Base-by-base conservation (phyloP, 768 basidiomycete species). In the Pilatotrama ljubarskyi region DNA sequence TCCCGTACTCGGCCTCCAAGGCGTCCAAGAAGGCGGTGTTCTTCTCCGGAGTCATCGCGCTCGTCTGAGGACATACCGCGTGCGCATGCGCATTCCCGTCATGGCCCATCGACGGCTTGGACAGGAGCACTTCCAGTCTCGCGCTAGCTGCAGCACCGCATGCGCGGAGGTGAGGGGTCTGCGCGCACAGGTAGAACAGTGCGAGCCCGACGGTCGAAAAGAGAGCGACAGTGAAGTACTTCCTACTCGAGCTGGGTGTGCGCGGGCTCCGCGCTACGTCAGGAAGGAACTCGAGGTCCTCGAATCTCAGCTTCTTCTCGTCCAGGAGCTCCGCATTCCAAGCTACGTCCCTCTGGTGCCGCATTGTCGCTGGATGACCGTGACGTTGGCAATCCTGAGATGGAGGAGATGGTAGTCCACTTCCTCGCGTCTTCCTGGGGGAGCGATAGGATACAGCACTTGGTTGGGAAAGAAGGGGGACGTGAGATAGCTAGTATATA, bases 1-100 rank as follows among this genome's bases (percentile, higher is more conserved):
- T 59, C 15, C n/a, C 18, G 24, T 48, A 62, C 32, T 52, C 38
- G 2, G 55, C 55, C 41, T 62, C 61, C 55, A 62, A 29, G 13
- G 37, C 24, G 32, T 53, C 32, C 13, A 62, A 29, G 51, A 58
- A 41, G n/a, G 46, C 61, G 26, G 43, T 20, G 36, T 62, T 52
- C 51, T 43, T 52, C 32, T 35, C 38, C 5, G 61, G 61, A 11
- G 51, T 46, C 15, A 62, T 49, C 13, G 55, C 51, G 14, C 4
- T 40, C 13, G 61, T 49, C 22, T 62, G 61, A 9, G 61, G 61
- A 24, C 61, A 62, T 10, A 53, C 24, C 5, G 40, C 41, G 5
- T 42, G 14, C 18, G 20, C 18, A 22, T 25, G 35, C 11, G n/a
- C 7, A 2, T 24, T 36, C 13, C 13, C 36, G 35, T 52, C 1